phyloP scores from a whole-genome alignment of 305 asterid genomes.

The Plantago lanceolata region DNA sequence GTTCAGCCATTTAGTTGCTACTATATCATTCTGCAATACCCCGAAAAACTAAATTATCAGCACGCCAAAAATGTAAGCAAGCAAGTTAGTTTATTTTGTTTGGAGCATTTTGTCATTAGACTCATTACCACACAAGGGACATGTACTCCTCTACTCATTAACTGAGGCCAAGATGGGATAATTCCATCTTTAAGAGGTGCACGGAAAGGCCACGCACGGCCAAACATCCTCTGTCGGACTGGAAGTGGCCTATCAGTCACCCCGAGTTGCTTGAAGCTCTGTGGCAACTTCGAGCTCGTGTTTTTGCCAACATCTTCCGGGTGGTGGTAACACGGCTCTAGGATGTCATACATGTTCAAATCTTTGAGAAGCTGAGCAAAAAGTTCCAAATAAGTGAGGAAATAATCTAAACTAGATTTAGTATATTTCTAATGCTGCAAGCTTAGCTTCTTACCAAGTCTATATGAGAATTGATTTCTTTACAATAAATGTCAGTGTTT shows the following conservation, averaged over 20 bases:
- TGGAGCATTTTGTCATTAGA: no score
- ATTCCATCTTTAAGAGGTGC: constrained; percentile 49
- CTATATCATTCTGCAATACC: constrained; percentile 37
- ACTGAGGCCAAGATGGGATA: constrained; percentile 46
- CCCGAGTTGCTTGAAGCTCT: constrained; percentile 51
- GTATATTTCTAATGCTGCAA: neutral
- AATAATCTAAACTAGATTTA: neutral
- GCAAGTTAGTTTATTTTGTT: neutral
- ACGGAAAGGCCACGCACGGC: constrained; percentile 63
- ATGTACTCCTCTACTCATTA: constrained; percentile 19
- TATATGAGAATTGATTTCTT: constrained; percentile 20
- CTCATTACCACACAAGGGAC: constrained; percentile 42
- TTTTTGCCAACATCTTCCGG: constrained; percentile 10
- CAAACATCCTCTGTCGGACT: constrained; percentile 51
- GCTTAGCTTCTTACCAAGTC: constrained; percentile 31
- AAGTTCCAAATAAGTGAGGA: constrained; percentile 1
- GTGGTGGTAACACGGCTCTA: constrained; percentile 52
- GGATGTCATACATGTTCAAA: constrained; percentile 40
- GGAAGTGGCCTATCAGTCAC: constrained; percentile 41
- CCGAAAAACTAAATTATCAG: neutral
- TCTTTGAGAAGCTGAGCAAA: constrained; percentile 30
- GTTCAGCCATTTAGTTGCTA: constrained; percentile 55
- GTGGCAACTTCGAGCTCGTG: constrained; percentile 27
- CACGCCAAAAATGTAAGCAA: neutral
- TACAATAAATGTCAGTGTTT: constrained; percentile 21